A percentile compares a stretch with the other conserved stretches of the same genome.
Conservation (phyloP, 78 protist genomes). For the Dictyostelium purpureum region DNA sequence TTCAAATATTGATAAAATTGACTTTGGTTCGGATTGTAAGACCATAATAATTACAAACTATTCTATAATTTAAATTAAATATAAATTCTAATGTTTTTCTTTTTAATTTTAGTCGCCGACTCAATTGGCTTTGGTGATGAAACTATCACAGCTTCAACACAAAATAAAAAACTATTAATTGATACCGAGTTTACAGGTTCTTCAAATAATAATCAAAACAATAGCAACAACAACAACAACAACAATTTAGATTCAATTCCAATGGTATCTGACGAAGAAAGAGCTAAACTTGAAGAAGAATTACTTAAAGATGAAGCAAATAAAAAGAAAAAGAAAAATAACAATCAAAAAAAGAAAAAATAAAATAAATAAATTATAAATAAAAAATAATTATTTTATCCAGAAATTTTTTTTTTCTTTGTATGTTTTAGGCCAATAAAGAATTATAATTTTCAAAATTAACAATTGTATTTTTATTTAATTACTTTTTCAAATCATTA, state of each 20-base stretch:
- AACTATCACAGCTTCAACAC: background rate
- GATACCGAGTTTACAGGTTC: background rate
- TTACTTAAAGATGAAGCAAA: background rate
- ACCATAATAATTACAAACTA: background rate
- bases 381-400: no score
- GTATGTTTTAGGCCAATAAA: no score
- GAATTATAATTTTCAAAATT: no score
- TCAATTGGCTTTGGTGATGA: slow-evolving; percentile 70
- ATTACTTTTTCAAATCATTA: no score
- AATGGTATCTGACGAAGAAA: background rate
- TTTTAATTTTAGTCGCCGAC: slow-evolving; percentile 15
- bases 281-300: slow-evolving; percentile 6
- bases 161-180: background rate
- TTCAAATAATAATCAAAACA: background rate
- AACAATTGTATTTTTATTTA: no score
- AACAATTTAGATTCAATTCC: background rate
- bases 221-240: background rate
- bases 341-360: slow-evolving; percentile 5
- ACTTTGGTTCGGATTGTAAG: slow-evolving; percentile 70
- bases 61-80: background rate
- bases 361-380: no score
- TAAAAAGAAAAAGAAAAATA: slow-evolving; percentile 13
- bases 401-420: no score
- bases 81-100: background rate
- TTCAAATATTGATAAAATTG: background rate